Evolutionary conservation across 2,329 filamentous ascomycete species (phyloP), one percentile per base, ranked within the genome.

Genomic region (Incumbomyces delicatus): DNA sequence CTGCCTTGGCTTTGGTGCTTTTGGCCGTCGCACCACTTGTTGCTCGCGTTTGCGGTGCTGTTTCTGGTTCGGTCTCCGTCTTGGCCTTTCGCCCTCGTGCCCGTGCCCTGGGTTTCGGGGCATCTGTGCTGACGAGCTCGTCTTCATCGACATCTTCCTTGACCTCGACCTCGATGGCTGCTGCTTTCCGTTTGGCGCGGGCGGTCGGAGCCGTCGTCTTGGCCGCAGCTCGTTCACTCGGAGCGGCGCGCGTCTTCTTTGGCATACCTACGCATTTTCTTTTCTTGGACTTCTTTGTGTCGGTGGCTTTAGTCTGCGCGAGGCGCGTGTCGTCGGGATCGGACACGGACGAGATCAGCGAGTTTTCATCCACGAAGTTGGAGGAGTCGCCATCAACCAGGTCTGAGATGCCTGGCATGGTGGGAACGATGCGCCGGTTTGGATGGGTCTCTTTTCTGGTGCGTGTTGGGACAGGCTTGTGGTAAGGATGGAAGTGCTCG

Each of bases 301-400:
- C 52, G 6, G 46, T 46, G 7, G 42, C 35, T 45, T 57, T 57
- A 14, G 54, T 42, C 38, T 53, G 48, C 22, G 53, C 52, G 22
- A 54, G 33, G 13, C 13, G 16, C 16, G 33, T 51, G 30, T 47
- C 30, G 13, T 46, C 50, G 36, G 52, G 43, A 42, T 55, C 50
- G 1, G 49, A 50, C 13, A 49, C 52, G 14, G 51, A 53, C 10
- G 57, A 57, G 22, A 57, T 51, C 30, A 56, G 54, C 20, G 59
- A 60, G 47, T 59, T 57, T 44, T 61, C 60, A 32, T 57, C 57
- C 46, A 58, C 57, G n/a, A 62, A 51, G 51, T 62, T 57, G 49
- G 60, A 58, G 6, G 63, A 53, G 33, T 75, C 72, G 12, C 70
- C 72, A 40, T 69, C 70, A 8, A 73, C 56, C 17, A 74, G 54